Percentiles rank a stretch among this genome's conserved stretches.
These are phyloP conservation scores for Lasiodiplodia gonubiensis DNA, from an alignment of 2,329 filamentous ascomycete species.

Conservation along the genomic window DNA sequence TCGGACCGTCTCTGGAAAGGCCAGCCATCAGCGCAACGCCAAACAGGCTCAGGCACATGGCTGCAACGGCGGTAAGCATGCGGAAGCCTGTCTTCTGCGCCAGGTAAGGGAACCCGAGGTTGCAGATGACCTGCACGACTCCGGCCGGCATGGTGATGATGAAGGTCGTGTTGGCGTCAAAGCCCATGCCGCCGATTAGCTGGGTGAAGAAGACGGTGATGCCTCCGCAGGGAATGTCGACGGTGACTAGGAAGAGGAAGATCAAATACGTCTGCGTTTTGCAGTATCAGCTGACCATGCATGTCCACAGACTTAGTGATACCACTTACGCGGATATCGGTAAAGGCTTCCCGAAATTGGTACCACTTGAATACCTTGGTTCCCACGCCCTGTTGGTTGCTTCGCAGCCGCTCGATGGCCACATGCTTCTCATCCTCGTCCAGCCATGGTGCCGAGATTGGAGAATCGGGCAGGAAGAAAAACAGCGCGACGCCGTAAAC, in stretches of 20 bases:
- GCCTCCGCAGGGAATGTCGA: conserved; percentile 2
- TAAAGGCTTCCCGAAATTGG: conserved; percentile 26
- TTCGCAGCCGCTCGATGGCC: conserved; percentile 60
- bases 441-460: conserved; percentile 65
- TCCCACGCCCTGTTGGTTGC: conserved; percentile 47
- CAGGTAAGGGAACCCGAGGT: background rate
- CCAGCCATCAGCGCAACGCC: conserved; percentile 5
- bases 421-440: conserved; percentile 61
- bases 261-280: background rate
- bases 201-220: conserved; percentile 11
- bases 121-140: background rate
- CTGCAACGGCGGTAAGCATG: conserved; percentile 2
- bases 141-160: conserved; percentile 3
- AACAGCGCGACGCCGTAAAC: conserved; percentile 2
- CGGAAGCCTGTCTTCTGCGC: background rate
- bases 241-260: conserved; percentile 1
- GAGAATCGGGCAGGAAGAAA: conserved; percentile 67
- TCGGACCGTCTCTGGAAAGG: background rate
- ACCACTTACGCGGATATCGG: conserved; percentile 8
- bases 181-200: conserved; percentile 13
- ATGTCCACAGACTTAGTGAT: background rate
- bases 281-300: background rate
- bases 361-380: conserved; percentile 24
- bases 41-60: conserved; percentile 9
- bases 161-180: conserved; percentile 3